A percentile compares a stretch with the other conserved stretches of the same genome.
These are phyloP conservation scores for Bolboschoenoplectus hybrid DNA, from an alignment of 202 grass and related monocot species.

Conservation along the genomic window DNA sequence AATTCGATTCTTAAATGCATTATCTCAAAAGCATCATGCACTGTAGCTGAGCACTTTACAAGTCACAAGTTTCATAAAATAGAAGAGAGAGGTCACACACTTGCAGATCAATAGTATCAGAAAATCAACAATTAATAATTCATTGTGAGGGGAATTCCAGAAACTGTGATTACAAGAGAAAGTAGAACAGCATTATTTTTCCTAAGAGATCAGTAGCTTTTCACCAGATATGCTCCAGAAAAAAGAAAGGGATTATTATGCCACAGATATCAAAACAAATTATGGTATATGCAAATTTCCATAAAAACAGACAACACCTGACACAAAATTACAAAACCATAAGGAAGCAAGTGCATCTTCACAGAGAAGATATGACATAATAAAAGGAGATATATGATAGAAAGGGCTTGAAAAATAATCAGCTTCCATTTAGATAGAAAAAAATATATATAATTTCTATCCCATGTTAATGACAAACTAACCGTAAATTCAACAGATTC, in stretches of 20 bases:
- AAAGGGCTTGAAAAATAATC: background rate
- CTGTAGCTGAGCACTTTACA: background rate
- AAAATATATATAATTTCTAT: background rate
- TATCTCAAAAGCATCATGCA: background rate
- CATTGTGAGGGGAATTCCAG: background rate
- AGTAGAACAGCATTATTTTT: background rate
- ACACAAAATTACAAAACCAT: background rate
- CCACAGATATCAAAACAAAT: slow-evolving; percentile 11
- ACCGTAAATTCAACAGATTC: slow-evolving; percentile 2
- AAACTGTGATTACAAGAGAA: slow-evolving; percentile 20
- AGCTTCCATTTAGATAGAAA: background rate
- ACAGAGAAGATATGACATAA: slow-evolving; percentile 6
- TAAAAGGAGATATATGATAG: background rate
- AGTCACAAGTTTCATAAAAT: background rate
- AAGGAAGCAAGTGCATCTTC: background rate
- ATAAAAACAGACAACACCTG: background rate
- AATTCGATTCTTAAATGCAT: background rate
- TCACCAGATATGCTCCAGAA: background rate
- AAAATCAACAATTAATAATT: slow-evolving; percentile 8
- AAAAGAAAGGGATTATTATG: background rate
- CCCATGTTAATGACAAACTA: background rate
- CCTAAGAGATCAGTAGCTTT: background rate
- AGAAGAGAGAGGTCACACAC: background rate
- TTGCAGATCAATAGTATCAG: background rate
- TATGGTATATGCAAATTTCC: background rate